Percentiles rank a stretch among this genome's conserved stretches.
Evolutionary conservation across 192 early-diverging fungal genomes (phyloP).

Genomic region (Backusella tuberculispora): DNA sequence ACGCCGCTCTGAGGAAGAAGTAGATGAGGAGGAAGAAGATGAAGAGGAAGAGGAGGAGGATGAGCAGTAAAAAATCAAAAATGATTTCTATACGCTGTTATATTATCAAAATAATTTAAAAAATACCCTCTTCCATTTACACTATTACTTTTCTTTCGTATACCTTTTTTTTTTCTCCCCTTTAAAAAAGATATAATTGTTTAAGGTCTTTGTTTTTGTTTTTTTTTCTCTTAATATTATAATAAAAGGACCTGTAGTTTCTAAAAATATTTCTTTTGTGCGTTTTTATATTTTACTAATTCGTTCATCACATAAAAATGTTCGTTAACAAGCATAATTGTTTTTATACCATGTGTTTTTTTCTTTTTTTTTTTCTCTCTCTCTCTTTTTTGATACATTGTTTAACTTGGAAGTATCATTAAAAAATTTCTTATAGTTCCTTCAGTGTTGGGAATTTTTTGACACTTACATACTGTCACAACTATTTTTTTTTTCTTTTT

Average conservation of each 20-base stretch:
- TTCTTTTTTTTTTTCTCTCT: no score
- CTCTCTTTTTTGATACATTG: no score
- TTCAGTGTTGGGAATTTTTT: no score
- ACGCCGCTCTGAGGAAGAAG: neutral
- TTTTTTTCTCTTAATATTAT: neutral
- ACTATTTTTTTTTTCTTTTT: no score
- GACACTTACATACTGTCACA: no score
- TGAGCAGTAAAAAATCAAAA: neutral
- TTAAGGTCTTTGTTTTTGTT: neutral
- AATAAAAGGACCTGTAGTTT: neutral
- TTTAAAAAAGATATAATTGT: neutral
- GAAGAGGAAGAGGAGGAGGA: neutral
- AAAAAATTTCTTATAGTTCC: no score
- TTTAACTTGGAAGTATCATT: no score
- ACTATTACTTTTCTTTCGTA: neutral
- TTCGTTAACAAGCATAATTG: no score
- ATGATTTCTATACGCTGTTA: neutral
- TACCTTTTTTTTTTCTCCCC: neutral
- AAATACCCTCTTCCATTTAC: conserved; percentile 1
- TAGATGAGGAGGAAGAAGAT: neutral
- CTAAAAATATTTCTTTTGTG: neutral
- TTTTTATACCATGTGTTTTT: no score
- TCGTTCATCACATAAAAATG: no score
- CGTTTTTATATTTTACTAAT: neutral
- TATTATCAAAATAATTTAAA: neutral